Base-by-base conservation (phyloP, 129 eudicot genomes). In the Ambrosia trifida region DNA sequence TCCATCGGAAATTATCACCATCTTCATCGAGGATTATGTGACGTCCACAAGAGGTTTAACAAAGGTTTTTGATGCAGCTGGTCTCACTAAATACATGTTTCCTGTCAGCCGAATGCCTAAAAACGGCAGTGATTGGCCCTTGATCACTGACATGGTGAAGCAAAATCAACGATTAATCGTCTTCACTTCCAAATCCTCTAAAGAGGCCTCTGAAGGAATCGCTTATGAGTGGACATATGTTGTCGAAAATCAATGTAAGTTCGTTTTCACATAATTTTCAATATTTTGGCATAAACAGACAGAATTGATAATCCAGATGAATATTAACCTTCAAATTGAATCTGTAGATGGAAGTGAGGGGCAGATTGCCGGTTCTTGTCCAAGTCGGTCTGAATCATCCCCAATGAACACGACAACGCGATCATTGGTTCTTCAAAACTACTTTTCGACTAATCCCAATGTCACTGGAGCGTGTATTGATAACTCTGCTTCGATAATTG, bases 171-270 rank as follows among this genome's bases (percentile, higher is more conserved):
- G 99, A 4, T 61, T 95, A 56, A 66, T 95, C 17, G 97, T 95
- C 31, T 95, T 95, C 68, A 84, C 97, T 24, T 89, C 98, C 20
- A 70, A 54, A 53, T 47, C 79, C 11, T 73, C 88, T 12, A 90
- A 95, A 84, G 97, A 90, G 54, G 85, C 91, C 2, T 78, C 94
- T 5, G 97, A 90, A 66, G 88, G 88, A 53, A 82, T 94, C 31
- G 98, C 98, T 11, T 94, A 89, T 62, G 83, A 87, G 66, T 94
- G 98, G 98, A 85, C 50, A 78, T 94, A 87, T 38, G 71, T 94
- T 18, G 98, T 87, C 4, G 98, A 94, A 89, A 94, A 85, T 77
- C 95, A 89, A 75, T 94, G 98, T 89, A 62, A 87, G 96, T 77
- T 65, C 83, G 91, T 78, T 58, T 57, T 43, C n/a, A 73, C 31